Percentiles rank a stretch among this genome's conserved stretches.
Evolutionary conservation across 306 rosid genomes (phyloP).

Genomic region (Ziziphus jujuba): DNA sequence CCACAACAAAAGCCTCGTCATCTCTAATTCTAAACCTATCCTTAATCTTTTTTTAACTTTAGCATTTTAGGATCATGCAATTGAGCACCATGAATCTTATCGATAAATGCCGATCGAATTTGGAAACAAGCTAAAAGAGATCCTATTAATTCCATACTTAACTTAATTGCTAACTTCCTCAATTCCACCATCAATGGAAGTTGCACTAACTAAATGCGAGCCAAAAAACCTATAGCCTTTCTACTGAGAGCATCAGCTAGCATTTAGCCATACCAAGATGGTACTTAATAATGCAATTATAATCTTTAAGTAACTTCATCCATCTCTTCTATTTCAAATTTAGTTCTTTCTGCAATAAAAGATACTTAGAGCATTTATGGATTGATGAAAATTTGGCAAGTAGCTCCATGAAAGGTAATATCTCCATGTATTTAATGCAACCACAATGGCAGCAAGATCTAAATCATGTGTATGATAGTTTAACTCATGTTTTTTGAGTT

Average conservation of each 20-base stretch:
- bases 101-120: too few species aligned
- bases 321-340: not conserved
- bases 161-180: too few species aligned
- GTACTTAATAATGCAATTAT: not conserved
- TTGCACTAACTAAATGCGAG: too few species aligned
- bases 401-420: not conserved
- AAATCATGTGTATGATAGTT: not conserved
- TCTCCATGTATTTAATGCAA: not conserved
- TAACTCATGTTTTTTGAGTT: not conserved
- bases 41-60: too few species aligned
- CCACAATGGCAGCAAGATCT: not conserved
- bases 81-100: too few species aligned
- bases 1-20: too few species aligned
- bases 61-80: too few species aligned
- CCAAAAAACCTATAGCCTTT: not conserved
- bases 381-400: not conserved
- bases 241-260: not conserved
- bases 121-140: too few species aligned
- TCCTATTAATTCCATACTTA: too few species aligned
- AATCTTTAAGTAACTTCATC: not conserved
- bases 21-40: too few species aligned
- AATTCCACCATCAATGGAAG: too few species aligned
- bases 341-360: too few species aligned
- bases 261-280: not conserved
- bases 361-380: not conserved